Evolutionary conservation across 768 basidiomycete species (phyloP).

Genomic region (Amanita exitialis): DNA sequence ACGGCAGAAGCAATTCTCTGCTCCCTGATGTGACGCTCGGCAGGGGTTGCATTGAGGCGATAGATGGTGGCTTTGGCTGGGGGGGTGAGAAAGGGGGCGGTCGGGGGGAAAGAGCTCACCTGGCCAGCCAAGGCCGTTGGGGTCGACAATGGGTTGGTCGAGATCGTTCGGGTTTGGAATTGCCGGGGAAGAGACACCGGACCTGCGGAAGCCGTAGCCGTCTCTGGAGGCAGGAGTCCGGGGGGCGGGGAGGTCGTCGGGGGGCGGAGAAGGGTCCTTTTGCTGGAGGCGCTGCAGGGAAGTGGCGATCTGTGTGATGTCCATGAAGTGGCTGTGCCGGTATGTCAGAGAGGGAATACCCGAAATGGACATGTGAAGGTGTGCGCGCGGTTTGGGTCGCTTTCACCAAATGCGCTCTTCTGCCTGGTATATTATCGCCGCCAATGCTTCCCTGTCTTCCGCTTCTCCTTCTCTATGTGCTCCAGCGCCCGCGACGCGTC

Average conservation of each 20-base stretch:
- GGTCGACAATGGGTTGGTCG: constrained; percentile 35
- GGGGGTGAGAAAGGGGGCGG: constrained; percentile 2
- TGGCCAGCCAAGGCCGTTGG: constrained; percentile 89
- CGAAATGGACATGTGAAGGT: constrained; percentile 29
- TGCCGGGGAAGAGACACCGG: constrained; percentile 58
- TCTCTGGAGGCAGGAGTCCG: constrained; percentile 41
- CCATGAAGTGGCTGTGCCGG: constrained; percentile 6
- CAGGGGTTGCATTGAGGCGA: constrained; percentile 71
- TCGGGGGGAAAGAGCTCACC: constrained; percentile 32
- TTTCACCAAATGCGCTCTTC: constrained; percentile 34
- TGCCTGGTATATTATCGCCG: constrained; percentile 31
- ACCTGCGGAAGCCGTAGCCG: constrained; percentile 77
- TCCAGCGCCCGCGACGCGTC: constrained; percentile 11
- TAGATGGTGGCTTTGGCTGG: constrained; percentile 85
- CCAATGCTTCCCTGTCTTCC: constrained; percentile 25
- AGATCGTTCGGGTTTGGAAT: constrained; percentile 22
- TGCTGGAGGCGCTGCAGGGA: constrained; percentile 36
- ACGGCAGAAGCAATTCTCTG: constrained; percentile 75
- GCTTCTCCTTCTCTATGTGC: constrained; percentile 25
- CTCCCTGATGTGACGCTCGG: constrained; percentile 64
- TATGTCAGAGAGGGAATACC: constrained; percentile 14
- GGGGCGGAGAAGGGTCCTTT: not conserved
- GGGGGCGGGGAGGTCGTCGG: constrained; percentile 9
- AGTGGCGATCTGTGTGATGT: constrained; percentile 31
- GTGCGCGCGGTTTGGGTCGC: constrained; percentile 33